These are phyloP conservation scores for Potentilla sterilis DNA, from an alignment of 306 rosid species.

Conservation along the genomic window DNA sequence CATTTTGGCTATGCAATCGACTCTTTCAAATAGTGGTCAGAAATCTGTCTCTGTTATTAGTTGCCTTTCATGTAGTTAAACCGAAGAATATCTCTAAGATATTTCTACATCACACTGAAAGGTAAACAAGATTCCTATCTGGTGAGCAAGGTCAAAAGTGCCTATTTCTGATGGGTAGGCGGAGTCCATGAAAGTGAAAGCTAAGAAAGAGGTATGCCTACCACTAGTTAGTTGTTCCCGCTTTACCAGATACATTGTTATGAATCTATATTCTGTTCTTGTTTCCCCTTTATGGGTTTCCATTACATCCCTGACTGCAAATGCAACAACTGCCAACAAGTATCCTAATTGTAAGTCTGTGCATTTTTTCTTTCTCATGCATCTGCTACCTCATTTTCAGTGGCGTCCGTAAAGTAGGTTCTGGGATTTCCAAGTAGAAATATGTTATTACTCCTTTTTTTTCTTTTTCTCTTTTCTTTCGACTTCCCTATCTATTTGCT, in stretches of 20 bases:
- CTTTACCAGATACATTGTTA: constrained; percentile 12
- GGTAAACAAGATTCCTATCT: not conserved
- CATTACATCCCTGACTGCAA: not conserved
- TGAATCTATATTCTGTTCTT: constrained; percentile 3
- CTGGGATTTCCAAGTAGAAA: too few species aligned
- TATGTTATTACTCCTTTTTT: not conserved
- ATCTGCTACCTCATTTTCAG: not conserved
- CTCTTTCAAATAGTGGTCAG: not conserved
- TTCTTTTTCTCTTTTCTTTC: too few species aligned
- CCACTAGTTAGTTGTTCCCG: not conserved
- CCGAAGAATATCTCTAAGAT: not conserved
- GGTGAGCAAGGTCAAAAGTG: constrained; percentile 17
- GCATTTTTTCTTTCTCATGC: not conserved
- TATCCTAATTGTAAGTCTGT: not conserved
- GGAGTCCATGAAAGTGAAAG: constrained; percentile 20
- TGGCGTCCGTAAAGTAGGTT: too few species aligned
- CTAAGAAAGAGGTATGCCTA: not conserved
- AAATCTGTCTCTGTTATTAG: not conserved
- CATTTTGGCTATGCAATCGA: not conserved
- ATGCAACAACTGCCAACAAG: too few species aligned
- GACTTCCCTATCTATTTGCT: not conserved
- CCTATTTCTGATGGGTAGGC: constrained; percentile 12
- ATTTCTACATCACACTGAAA: constrained; percentile 8
- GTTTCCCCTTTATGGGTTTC: constrained; percentile 2
- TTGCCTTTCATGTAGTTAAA: not conserved